Base-by-base conservation (phyloP, 139 green algal genomes). In the Chlorella sp. region DNA sequence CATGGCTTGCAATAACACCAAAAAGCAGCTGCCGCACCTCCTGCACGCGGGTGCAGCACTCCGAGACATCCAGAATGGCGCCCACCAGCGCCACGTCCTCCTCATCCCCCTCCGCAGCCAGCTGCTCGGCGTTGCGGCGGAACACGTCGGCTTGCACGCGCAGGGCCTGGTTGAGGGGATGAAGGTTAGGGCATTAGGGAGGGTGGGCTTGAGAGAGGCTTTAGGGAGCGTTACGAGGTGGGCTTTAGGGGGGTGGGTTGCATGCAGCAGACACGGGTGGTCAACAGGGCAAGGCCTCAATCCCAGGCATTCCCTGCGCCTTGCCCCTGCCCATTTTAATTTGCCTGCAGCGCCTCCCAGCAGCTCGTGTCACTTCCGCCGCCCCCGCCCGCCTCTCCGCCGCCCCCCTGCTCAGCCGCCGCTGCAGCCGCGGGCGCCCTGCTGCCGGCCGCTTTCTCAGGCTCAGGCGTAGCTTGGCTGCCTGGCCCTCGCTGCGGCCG, bases 121-220 rank as follows among this genome's bases (percentile, higher is more conserved):
- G 82, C 64, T 65, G 71, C 72, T 87, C 68, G 13, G 82, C 82
- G 32, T 69, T 78, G 44, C 82, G 71, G 11, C 51, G 44, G 13
- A 87, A 87, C 36, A 87, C 34, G 47, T 80, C 72, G 23, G 62
- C 75, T 51, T 87, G 82, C 74, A 87, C 36, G 36, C 64, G 63
- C 63, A 87, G 56, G 18, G 82, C 82, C 75, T 81, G 63, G 28
- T 3, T 12, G 39, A n/a, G n/a, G n/a, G n/a, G n/a, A n/a, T n/a
- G 23, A n/a, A 30, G 57, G 17, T 1, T n/a, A 55, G 11, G 44
- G 44, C 44, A 55, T 7, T 11, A 55, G 44, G 44, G 11, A 55
- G 15, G 51, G 51, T 15, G 11, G 51, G 51, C 21, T 60, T 60
- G 51, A 21, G 51, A 23, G 11, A 60, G 11, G 51, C 21, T 55